Percentiles rank a stretch among this genome's conserved stretches.
Conservation (phyloP, 345 rosid genomes). For the Bruguiera sexangula region DNA sequence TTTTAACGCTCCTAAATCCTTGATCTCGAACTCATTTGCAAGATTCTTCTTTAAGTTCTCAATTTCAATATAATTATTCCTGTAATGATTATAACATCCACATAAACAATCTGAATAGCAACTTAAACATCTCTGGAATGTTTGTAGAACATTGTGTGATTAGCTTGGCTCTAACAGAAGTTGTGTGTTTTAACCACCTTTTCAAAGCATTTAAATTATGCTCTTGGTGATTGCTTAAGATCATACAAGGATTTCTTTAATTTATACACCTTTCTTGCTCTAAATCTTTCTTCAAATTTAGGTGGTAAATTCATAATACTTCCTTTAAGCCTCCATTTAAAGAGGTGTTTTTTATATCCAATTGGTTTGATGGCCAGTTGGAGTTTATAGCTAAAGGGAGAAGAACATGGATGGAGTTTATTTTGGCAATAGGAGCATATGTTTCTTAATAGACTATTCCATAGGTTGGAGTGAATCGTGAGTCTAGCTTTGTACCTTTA, state of each 20-base stretch:
- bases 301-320: neutral
- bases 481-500: neutral
- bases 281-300: neutral
- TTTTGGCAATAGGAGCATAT: neutral
- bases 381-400: too few species aligned
- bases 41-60: neutral
- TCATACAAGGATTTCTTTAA: conserved; percentile 7
- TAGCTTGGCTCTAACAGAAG: conserved; percentile 5
- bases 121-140: neutral
- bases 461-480: neutral
- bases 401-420: neutral
- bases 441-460: conserved; percentile 11
- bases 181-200: neutral
- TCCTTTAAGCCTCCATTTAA: neutral
- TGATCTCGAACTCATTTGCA: neutral
- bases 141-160: neutral
- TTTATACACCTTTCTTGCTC: neutral
- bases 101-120: neutral
- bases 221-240: conserved; percentile 1
- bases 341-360: too few species aligned
- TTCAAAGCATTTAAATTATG: neutral
- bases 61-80: neutral
- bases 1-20: neutral
- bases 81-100: too few species aligned
- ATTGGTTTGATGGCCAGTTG: too few species aligned